Evolutionary conservation across 139 green algal genomes (phyloP).

Genomic region (Coelastrella sp.): DNA sequence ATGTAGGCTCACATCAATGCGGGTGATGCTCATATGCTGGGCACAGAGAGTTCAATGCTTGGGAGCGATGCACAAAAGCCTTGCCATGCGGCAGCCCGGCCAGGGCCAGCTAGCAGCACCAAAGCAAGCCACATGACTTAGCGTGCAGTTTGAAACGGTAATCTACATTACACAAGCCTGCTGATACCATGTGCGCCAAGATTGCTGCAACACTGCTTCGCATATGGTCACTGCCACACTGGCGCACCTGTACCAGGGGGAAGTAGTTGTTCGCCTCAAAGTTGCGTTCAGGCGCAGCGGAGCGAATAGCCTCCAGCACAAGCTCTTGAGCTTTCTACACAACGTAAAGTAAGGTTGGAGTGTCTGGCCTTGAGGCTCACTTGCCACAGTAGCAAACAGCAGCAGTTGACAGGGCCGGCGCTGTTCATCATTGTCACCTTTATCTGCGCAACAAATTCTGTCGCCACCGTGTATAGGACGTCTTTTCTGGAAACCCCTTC

Average conservation of each 20-base stretch:
- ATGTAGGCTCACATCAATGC: too few species aligned
- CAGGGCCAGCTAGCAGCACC: too few species aligned
- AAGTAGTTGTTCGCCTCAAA: slow-evolving; percentile 51
- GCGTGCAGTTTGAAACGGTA: too few species aligned
- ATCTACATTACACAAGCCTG: too few species aligned
- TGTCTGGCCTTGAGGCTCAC: too few species aligned
- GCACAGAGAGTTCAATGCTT: too few species aligned
- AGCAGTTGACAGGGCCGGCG: background rate
- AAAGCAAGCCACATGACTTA: too few species aligned
- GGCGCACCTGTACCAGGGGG: slow-evolving; percentile 28
- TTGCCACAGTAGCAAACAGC: background rate
- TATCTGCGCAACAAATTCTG: slow-evolving; percentile 24
- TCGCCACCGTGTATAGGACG: background rate
- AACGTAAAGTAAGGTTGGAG: background rate
- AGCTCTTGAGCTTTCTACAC: slow-evolving; percentile 35
- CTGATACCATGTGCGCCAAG: background rate
- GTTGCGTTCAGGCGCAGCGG: slow-evolving; percentile 26
- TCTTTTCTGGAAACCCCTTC: background rate
- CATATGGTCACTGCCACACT: too few species aligned
- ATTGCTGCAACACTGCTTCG: background rate
- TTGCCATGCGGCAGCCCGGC: too few species aligned
- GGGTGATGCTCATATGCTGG: too few species aligned
- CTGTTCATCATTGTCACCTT: background rate
- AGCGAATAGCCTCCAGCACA: slow-evolving; percentile 26
- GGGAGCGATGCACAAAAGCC: too few species aligned